Base-by-base conservation (phyloP, 169 alveolate genomes). In the Pseudocohnilembus persalinus region DNA sequence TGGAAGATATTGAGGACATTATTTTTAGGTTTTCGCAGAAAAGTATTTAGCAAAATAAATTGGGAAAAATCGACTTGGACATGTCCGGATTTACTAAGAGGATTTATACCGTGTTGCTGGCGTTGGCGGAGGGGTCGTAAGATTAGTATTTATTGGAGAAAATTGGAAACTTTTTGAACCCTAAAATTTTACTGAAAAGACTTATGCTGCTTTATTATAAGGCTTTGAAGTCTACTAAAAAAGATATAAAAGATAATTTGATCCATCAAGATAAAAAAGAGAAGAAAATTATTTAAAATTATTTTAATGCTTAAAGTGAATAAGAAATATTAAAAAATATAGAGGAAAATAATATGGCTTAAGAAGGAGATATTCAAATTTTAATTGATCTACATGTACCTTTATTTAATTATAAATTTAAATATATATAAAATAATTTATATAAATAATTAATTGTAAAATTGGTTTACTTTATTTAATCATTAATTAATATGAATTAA, bases 1-100 rank as follows among this genome's bases (percentile, higher is more conserved):
- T 79, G 29, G 84, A 79, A 29, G 64, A 79, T 63, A 28, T 79
- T 15, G 84, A 79, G 31, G 84, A 79, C 30, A n/a, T 79, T 25
- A 63, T 79, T 0, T n/a, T 35, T 15, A 63, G 63, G 1, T 79
- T 79, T 25, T 29, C n/a, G 0, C 24, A 11, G 16, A 79, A 63
- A 63, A 79, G 84, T 63, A n/a, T 34, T 30, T 29, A 25, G 73
- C 29, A 34, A 34, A 35, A 33, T 0, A 31, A 33, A 1, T 79
- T 72, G 25, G 32, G 6, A 64, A 79, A 79, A 63, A 26, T 29
- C 26, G 73, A 49, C 68, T 20, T 49, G 68, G 68, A 49, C 4
- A 4, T 4, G 26, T 49, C 68, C 68, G 68, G 68, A 4, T 49
- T 49, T 20, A 49, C 68, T 4, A 49, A 49, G 20, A 49, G 68